Percentiles rank a stretch among this genome's conserved stretches.
Evolutionary conservation across 2,329 filamentous ascomycete genomes (phyloP).

Genomic region (Podosphaera aphanis): DNA sequence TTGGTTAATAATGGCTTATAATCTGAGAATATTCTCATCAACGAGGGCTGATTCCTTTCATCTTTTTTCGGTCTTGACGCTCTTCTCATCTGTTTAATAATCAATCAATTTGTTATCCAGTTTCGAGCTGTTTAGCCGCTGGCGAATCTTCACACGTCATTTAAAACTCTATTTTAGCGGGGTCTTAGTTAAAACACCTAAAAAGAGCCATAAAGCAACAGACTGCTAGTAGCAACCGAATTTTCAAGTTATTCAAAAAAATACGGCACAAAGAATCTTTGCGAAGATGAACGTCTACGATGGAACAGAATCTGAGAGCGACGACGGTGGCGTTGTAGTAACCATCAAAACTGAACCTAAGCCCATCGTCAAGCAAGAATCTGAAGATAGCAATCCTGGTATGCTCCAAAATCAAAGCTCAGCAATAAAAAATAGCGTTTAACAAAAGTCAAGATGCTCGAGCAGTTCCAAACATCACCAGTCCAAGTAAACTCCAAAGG

Average conservation of each 20-base stretch:
- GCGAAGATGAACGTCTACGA: constrained; percentile 16
- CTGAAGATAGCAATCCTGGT: neutral
- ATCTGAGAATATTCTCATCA: no score
- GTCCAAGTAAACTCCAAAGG: neutral
- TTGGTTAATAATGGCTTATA: no score
- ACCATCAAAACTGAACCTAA: neutral
- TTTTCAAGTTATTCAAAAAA: neutral
- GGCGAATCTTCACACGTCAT: neutral
- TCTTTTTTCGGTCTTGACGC: no score
- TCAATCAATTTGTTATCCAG: no score
- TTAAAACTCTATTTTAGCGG: neutral
- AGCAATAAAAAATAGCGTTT: neutral
- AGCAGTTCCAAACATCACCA: neutral
- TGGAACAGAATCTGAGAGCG: constrained; percentile 7
- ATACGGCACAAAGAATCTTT: neutral
- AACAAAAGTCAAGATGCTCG: neutral
- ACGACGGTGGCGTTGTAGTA: constrained; percentile 1
- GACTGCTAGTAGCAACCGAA: neutral
- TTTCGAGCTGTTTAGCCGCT: no score
- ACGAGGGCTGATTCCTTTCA: no score
- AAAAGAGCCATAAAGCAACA: neutral
- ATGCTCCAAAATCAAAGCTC: neutral
- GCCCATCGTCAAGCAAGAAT: neutral
- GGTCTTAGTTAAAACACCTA: neutral
- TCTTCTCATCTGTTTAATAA: no score